Evolutionary conservation across 2,329 filamentous ascomycete species (phyloP).

Genomic region (Bertia moriformis): DNA sequence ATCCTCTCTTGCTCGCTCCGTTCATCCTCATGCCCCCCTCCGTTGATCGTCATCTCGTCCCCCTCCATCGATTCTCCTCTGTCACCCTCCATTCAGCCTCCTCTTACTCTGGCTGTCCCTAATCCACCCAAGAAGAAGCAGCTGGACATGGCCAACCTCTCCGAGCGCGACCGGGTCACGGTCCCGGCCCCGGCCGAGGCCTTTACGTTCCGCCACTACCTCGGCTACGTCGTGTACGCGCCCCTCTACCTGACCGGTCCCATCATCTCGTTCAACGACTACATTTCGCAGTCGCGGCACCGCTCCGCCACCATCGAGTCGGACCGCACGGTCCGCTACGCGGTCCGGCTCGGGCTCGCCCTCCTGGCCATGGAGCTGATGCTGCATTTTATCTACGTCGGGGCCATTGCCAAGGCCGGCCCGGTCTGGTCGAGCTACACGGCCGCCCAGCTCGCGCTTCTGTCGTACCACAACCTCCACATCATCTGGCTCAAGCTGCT

Average conservation of each 20-base stretch:
- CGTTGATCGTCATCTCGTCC: not conserved
- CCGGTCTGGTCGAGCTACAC: constrained; percentile 75
- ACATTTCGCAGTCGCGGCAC: constrained; percentile 73
- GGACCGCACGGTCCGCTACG: constrained; percentile 65
- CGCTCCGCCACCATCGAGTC: constrained; percentile 54
- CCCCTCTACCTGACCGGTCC: constrained; percentile 86
- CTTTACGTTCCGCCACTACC: constrained; percentile 71
- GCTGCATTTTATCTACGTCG: constrained; percentile 82
- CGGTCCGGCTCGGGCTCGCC: constrained; percentile 63
- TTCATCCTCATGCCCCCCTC: constrained; percentile 1
- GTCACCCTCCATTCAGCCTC: constrained; percentile 1
- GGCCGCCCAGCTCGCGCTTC: constrained; percentile 71
- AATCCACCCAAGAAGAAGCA: constrained; percentile 87
- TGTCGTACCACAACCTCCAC: constrained; percentile 91
- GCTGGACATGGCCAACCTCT: constrained; percentile 72
- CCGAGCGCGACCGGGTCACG: constrained; percentile 72
- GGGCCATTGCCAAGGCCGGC: constrained; percentile 71
- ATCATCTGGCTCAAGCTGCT: constrained; percentile 96
- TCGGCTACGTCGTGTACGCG: constrained; percentile 80
- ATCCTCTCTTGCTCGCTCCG: no score
- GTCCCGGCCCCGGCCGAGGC: constrained; percentile 59
- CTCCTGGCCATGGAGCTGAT: constrained; percentile 83
- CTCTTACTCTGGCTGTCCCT: constrained; percentile 22
- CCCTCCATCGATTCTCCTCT: no score
- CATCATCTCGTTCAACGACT: constrained; percentile 96